These are phyloP conservation scores for Limonium bicolor DNA, from an alignment of 148 eudicot genomes.

Conservation along the genomic window DNA sequence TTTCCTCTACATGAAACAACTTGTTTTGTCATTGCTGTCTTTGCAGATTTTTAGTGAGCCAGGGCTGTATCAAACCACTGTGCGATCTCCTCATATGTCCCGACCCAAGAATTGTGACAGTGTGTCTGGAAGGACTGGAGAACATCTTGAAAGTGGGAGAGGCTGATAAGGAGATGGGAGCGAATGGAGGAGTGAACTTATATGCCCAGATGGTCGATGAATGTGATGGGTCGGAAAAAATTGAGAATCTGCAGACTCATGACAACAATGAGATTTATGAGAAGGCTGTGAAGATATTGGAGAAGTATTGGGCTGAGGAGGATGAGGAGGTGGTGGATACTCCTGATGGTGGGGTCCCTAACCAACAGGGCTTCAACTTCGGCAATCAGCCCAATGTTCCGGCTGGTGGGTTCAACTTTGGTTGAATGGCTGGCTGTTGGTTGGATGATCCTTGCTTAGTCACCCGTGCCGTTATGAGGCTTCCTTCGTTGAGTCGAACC, in stretches of 20 bases:
- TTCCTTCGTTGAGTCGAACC: too few relatives aligned
- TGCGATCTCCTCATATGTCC: conserved; percentile 77
- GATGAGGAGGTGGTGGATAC: conserved; percentile 30
- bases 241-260: conserved; percentile 60
- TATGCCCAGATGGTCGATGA: conserved; percentile 68
- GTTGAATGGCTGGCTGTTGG: too few relatives aligned
- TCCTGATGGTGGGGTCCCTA: conserved; percentile 20
- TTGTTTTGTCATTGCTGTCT: background rate
- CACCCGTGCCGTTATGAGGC: too few relatives aligned
- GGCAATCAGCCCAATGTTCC: conserved; percentile 40
- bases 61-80: conserved; percentile 72
- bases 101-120: conserved; percentile 67
- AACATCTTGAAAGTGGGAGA: conserved; percentile 77
- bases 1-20: too few relatives aligned
- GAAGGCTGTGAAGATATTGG: conserved; percentile 66
- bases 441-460: too few relatives aligned
- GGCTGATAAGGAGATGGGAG: conserved; percentile 53
- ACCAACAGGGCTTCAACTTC: conserved; percentile 37
- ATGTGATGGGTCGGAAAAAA: conserved; percentile 68
- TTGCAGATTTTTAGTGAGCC: conserved; percentile 49
- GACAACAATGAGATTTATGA: conserved; percentile 71
- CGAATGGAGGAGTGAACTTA: conserved; percentile 38
- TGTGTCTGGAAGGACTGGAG: conserved; percentile 80
- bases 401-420: conserved; percentile 46
- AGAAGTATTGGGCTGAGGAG: conserved; percentile 70